phyloP scores from a whole-genome alignment of 2,329 filamentous ascomycete genomes.

The Pseudocercospora pini-densiflorae region DNA sequence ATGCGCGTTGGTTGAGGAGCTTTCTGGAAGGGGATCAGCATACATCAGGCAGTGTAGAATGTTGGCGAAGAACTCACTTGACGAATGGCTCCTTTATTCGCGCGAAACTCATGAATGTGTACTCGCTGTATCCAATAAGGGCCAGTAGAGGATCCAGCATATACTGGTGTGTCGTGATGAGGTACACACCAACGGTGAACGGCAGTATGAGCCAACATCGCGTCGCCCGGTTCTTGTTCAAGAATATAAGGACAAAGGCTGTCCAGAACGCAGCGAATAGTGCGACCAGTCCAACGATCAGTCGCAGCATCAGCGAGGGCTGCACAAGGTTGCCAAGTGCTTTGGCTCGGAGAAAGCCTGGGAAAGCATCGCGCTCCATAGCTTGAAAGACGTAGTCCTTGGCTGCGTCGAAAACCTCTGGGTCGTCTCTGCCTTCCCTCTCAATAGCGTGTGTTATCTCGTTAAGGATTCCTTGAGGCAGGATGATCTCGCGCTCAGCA shows the following conservation, averaged over 20 bases:
- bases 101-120: slow-evolving; percentile 92
- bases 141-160: slow-evolving; percentile 91
- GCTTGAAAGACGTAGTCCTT: slow-evolving; percentile 99
- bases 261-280: slow-evolving; percentile 96
- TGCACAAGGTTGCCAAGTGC: slow-evolving; percentile 95
- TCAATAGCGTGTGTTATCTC: slow-evolving; percentile 89
- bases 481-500: slow-evolving; percentile 94
- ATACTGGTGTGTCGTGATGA: slow-evolving; percentile 90
- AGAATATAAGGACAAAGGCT: slow-evolving; percentile 89
- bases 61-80: slow-evolving; percentile 40
- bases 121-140: slow-evolving; percentile 88
- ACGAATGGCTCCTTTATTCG: slow-evolving; percentile 90
- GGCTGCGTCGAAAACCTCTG: slow-evolving; percentile 94
- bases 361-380: slow-evolving; percentile 99
- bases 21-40: slow-evolving; percentile 52
- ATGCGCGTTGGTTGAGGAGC: slow-evolving; percentile 79
- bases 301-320: slow-evolving; percentile 80
- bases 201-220: slow-evolving; percentile 91
- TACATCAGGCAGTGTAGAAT: not conserved
- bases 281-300: slow-evolving; percentile 81
- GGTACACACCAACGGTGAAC: slow-evolving; percentile 89
- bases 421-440: slow-evolving; percentile 88
- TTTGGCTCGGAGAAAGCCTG: slow-evolving; percentile 92
- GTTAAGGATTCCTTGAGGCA: slow-evolving; percentile 84
- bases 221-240: slow-evolving; percentile 73